Evolutionary conservation across 108 stramenopile genomes (phyloP).

Genomic region (Conticribra weissflogii): DNA sequence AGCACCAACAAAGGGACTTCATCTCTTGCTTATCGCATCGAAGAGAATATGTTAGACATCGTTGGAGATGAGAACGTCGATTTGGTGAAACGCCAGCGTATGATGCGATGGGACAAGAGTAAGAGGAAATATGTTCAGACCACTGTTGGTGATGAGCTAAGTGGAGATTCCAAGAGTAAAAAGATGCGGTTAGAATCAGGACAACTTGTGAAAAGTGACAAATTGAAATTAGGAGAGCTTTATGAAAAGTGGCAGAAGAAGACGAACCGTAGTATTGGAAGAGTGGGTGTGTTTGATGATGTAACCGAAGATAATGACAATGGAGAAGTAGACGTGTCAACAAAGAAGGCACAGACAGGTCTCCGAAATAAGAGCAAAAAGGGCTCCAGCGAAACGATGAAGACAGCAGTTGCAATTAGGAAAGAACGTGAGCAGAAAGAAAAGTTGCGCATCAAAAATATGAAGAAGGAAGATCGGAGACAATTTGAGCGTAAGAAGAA

Average conservation of each 20-base stretch:
- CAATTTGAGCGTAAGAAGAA: conserved; percentile 41
- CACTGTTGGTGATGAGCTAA: conserved; percentile 82
- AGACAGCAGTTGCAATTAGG: conserved; percentile 67
- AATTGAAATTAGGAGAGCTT: conserved; percentile 92
- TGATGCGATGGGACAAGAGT: conserved; percentile 97
- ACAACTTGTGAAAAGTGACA: conserved; percentile 85
- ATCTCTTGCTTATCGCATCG: conserved; percentile 66
- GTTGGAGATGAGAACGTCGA: conserved; percentile 95
- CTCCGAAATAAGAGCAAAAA: conserved; percentile 19
- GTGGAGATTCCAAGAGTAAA: conserved; percentile 77
- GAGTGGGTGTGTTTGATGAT: conserved; percentile 88
- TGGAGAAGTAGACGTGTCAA: conserved; percentile 14
- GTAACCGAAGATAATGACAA: conserved; percentile 56
- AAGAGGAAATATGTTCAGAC: conserved; percentile 92
- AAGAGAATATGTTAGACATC: conserved; percentile 94
- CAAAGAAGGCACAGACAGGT: conserved; percentile 49
- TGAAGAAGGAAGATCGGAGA: conserved; percentile 66
- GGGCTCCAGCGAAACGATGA: conserved; percentile 40
- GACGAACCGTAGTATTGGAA: conserved; percentile 88
- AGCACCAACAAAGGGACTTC: conserved; percentile 59
- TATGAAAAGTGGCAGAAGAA: conserved; percentile 98
- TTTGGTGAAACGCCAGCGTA: conserved; percentile 86
- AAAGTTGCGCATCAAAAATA: conserved; percentile 85
- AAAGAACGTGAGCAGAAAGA: conserved; percentile 78
- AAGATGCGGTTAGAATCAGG: conserved; percentile 86